phyloP scores from a whole-genome alignment of 257 asterid genomes.

The Verbena officinalis region DNA sequence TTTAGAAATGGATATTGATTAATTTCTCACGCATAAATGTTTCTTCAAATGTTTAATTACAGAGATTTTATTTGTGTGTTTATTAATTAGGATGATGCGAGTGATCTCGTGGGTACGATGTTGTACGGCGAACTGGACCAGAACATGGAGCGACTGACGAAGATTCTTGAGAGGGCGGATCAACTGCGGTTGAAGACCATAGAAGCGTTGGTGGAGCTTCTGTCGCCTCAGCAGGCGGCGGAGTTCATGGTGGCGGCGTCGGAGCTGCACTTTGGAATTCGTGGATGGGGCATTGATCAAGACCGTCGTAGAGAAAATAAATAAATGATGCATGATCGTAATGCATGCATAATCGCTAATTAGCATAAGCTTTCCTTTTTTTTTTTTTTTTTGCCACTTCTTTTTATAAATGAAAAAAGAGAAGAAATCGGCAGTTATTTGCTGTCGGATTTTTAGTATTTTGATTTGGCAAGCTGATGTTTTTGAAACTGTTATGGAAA shows the following conservation, averaged over 20 bases:
- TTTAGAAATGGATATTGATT: too few relatives aligned
- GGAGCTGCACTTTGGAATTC: conserved; percentile 71
- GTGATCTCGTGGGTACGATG: conserved; percentile 40
- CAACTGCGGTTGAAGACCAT: conserved; percentile 62
- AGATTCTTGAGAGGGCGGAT: conserved; percentile 62
- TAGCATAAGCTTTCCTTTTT: neutral
- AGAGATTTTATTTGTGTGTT: neutral
- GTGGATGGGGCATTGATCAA: conserved; percentile 60
- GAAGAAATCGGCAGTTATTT: neutral
- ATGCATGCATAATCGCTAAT: neutral
- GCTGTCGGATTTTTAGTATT: too few relatives aligned
- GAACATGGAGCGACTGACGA: conserved; percentile 52
- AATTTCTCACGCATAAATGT: too few relatives aligned
- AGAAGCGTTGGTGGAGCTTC: conserved; percentile 54
- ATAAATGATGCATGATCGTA: neutral
- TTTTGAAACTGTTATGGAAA: neutral
- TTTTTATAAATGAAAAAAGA: neutral
- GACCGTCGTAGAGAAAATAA: conserved; percentile 46
- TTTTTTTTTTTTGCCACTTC: too few relatives aligned
- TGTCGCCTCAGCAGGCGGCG: conserved; percentile 70
- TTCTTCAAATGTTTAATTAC: neutral
- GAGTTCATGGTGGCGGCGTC: conserved; percentile 77
- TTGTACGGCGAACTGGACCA: conserved; percentile 28
- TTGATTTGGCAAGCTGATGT: neutral
- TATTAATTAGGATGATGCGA: conserved; percentile 56